Percentiles rank a stretch among this genome's conserved stretches.
phyloP scores from a whole-genome alignment of 805 yeast genomes.

The Zygosaccharomyces gambellarensis region DNA sequence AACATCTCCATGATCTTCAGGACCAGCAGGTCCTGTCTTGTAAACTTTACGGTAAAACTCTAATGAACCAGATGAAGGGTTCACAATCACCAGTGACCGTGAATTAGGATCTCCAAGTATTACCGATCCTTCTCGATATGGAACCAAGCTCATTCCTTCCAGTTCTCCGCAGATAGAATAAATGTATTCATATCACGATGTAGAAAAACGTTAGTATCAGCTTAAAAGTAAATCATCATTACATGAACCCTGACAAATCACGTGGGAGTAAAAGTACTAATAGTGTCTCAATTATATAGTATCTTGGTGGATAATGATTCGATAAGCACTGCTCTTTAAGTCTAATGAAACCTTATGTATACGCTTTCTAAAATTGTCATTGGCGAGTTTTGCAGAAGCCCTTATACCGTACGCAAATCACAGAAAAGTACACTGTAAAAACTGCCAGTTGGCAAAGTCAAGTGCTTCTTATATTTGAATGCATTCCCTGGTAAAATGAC shows the following conservation, averaged over 20 bases:
- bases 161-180: neutral
- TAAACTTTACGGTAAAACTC: conserved; percentile 21
- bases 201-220: neutral
- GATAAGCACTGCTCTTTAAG: too few relatives aligned
- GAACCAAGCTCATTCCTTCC: conserved; percentile 25
- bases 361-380: neutral
- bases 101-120: conserved; percentile 30
- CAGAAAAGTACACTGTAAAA: neutral
- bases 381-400: neutral
- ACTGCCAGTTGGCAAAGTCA: too few relatives aligned
- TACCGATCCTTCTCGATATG: conserved; percentile 26
- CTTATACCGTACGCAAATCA: neutral
- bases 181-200: neutral
- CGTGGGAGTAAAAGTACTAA: neutral
- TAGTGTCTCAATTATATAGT: neutral
- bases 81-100: conserved; percentile 28
- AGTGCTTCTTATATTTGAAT: too few relatives aligned
- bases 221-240: neutral
- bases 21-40: conserved; percentile 7
- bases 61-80: conserved; percentile 25
- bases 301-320: neutral
- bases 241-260: neutral
- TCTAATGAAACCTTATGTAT: too few relatives aligned
- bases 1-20: conserved; percentile 1
- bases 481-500: too few relatives aligned